Conservation (phyloP, 495 filamentous ascomycete species). For the Wilcoxina mikolae region DNA sequence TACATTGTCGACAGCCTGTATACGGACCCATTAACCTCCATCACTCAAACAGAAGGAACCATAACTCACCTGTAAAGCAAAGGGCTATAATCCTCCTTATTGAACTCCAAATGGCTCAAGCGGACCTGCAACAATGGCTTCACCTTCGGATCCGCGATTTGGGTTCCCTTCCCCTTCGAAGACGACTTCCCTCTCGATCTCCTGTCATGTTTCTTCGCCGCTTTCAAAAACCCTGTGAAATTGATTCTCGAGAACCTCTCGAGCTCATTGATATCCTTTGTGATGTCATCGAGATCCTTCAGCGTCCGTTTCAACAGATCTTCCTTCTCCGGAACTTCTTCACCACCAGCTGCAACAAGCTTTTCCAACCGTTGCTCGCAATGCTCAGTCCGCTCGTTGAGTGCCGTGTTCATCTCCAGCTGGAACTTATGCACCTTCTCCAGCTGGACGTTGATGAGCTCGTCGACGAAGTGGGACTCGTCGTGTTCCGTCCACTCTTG, state of each 20-base stretch:
- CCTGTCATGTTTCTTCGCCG: slow-evolving; percentile 95
- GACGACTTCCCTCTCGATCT: slow-evolving; percentile 45
- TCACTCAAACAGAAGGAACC: slow-evolving; percentile 3
- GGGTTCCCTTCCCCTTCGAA: slow-evolving; percentile 22
- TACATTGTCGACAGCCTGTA: slow-evolving; percentile 76
- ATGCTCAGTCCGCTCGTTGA: slow-evolving; percentile 39
- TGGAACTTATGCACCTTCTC: slow-evolving; percentile 93
- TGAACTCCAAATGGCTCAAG: slow-evolving; percentile 74
- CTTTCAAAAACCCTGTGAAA: slow-evolving; percentile 94
- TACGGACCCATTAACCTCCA: not conserved
- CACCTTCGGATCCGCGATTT: slow-evolving; percentile 54
- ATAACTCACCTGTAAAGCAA: slow-evolving; percentile 51
- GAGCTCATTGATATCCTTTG: slow-evolving; percentile 78
- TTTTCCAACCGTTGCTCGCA: slow-evolving; percentile 41
- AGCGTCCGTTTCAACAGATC: slow-evolving; percentile 54
- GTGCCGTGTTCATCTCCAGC: slow-evolving; percentile 50
- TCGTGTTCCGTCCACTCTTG: slow-evolving; percentile 83
- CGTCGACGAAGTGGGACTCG: slow-evolving; percentile 83
- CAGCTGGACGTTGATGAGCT: slow-evolving; percentile 82
- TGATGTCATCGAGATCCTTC: slow-evolving; percentile 68
- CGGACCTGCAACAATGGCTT: slow-evolving; percentile 80
- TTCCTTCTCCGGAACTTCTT: slow-evolving; percentile 32
- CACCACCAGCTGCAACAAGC: slow-evolving; percentile 27
- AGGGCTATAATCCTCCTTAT: slow-evolving; percentile 86
- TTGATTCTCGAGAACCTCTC: slow-evolving; percentile 93